Base-by-base conservation (phyloP, 2,329 filamentous ascomycete genomes). In the Sordariomycetes sp. region DNA sequence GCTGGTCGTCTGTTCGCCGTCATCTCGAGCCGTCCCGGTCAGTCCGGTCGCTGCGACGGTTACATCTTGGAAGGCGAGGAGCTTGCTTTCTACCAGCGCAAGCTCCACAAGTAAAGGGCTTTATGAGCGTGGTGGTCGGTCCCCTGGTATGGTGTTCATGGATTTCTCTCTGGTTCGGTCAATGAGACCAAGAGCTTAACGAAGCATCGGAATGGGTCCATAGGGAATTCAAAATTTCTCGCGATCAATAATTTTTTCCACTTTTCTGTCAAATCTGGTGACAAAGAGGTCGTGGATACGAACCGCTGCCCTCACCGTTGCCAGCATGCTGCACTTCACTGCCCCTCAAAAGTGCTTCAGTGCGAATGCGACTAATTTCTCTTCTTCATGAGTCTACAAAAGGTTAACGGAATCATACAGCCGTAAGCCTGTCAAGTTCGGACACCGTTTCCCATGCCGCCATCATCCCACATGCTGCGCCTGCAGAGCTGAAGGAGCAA, bases 21-120 rank as follows among this genome's bases (percentile, higher is more conserved):
- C 53, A 72, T 98, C 57, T 77, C 90, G 54, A 92, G 83, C 65
- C 79, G 92, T 59, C 92, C 92, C 50, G 92, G 92, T 56, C 92
- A 98, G 83, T 92, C 85, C 64, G 92, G 92, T 58, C 87, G 92
- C 70, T 79, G 77, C 57, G 92, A 98, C 65, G 92, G 92, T 50
- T 98, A 98, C 76, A 82, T 98, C 66, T 77, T 98, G 50, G 92
- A 98, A 82, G 92, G 92, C 58, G 92, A 98, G 69, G 92, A 98
- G 81, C 79, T 98, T 59, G 87, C 88, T 67, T 98, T 98, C 85
- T 98, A 98, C 86, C 88, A 94, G 82, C 85, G 85, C 74, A 88
- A 88, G 72, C 86, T 96, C 68, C 85, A 92, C 81, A 96, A 94
- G 79, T 96, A 95, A 74, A 75, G 21, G 19, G 14, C 16, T 32